Evolutionary conservation across 306 rosid species (phyloP).

Genomic region (Medicago arabica): DNA sequence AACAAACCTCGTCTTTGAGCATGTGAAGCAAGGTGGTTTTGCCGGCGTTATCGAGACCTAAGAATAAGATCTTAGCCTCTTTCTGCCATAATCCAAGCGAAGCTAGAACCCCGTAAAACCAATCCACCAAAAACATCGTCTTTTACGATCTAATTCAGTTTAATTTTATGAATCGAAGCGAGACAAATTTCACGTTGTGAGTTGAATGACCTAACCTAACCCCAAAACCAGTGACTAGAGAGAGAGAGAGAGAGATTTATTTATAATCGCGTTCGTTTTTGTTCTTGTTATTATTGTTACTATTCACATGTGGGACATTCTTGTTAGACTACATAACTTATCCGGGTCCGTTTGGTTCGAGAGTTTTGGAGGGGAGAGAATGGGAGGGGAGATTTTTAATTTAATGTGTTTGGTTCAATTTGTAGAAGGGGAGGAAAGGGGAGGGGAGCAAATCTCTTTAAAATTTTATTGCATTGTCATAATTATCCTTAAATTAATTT

Average conservation of each 20-base stretch:
- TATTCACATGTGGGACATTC: too few species aligned
- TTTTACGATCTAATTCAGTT: conserved; percentile 27
- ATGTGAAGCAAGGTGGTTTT: conserved; percentile 91
- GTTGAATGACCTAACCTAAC: conserved; percentile 55
- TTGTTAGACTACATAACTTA: too few species aligned
- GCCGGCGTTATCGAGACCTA: conserved; percentile 91
- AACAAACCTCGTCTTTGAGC: conserved; percentile 87
- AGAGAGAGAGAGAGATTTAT: background rate
- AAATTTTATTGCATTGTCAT: too few species aligned
- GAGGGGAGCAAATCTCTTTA: too few species aligned
- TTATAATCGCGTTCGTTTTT: background rate
- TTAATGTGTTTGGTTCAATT: too few species aligned
- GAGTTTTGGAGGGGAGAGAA: too few species aligned
- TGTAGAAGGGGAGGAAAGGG: too few species aligned
- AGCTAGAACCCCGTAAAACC: conserved; percentile 88
- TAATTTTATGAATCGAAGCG: background rate
- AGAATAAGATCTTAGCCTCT: conserved; percentile 92
- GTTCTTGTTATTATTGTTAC: too few species aligned
- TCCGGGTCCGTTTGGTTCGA: too few species aligned
- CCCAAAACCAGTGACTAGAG: conserved; percentile 39
- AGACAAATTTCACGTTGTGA: conserved; percentile 18
- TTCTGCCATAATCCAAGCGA: conserved; percentile 94
- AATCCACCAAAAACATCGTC: conserved; percentile 75
- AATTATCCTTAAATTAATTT: too few species aligned
- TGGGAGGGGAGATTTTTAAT: too few species aligned